Conservation (phyloP, 768 basidiomycete species). For the Lactarius hengduanensis region DNA sequence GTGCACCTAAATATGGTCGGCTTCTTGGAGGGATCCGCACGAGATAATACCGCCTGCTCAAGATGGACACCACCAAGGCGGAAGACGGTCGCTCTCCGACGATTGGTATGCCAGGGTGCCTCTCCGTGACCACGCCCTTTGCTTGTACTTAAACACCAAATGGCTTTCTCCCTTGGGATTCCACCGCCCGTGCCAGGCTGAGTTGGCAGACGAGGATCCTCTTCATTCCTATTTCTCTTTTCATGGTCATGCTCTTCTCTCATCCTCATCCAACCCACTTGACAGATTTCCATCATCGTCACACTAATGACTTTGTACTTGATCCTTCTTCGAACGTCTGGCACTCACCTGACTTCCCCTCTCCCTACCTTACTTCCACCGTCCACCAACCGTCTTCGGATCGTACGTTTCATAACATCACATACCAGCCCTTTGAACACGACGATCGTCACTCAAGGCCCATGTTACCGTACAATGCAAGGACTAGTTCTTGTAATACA, state of each 20-base stretch:
- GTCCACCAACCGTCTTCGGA: conserved; percentile 6
- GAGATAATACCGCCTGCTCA: neutral
- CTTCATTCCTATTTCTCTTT: conserved; percentile 4
- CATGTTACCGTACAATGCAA: conserved; percentile 24
- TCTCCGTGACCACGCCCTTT: conserved; percentile 21
- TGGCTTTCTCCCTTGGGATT: conserved; percentile 24
- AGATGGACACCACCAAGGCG: neutral
- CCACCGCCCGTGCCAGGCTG: conserved; percentile 17
- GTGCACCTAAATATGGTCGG: neutral
- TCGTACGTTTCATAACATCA: conserved; percentile 15
- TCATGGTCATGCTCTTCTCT: conserved; percentile 22
- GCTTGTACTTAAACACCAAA: conserved; percentile 28
- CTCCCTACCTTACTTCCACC: conserved; percentile 13
- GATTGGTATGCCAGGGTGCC: conserved; percentile 2
- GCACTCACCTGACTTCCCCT: conserved; percentile 20
- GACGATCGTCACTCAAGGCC: conserved; percentile 24
- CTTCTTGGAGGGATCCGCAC: conserved; percentile 14
- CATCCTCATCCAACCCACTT: conserved; percentile 5
- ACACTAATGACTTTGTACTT: conserved; percentile 1
- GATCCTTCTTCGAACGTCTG: conserved; percentile 18
- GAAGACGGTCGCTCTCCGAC: neutral
- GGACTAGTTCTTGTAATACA: neutral
- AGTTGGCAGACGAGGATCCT: conserved; percentile 22
- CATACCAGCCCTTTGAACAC: conserved; percentile 11
- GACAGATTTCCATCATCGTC: conserved; percentile 18